phyloP scores from a whole-genome alignment of 148 eudicot species.

The Pharnaceum exiguum region DNA sequence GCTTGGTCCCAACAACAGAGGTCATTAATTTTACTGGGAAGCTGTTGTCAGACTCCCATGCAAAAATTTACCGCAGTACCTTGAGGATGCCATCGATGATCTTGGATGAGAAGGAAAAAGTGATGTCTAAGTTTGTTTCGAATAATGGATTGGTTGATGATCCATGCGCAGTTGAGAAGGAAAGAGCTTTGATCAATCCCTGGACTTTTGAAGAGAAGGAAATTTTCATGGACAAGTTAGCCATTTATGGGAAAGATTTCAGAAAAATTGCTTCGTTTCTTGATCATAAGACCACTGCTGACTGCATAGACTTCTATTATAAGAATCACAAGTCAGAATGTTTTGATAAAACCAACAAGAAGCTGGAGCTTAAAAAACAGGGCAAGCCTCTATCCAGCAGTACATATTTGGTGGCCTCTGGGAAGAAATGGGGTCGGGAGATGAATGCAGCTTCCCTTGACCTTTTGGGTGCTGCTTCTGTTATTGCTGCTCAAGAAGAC shows the following conservation, averaged over 20 bases:
- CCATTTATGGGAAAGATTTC: conserved; percentile 69
- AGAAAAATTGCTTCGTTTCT: conserved; percentile 72
- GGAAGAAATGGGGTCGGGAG: conserved; percentile 61
- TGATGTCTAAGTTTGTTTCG: conserved; percentile 51
- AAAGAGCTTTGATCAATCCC: conserved; percentile 60
- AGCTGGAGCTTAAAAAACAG: conserved; percentile 40
- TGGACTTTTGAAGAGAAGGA: conserved; percentile 76
- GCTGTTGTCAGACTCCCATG: conserved; percentile 51
- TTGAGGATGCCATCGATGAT: conserved; percentile 84
- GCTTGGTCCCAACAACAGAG: conserved; percentile 43
- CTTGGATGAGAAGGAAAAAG: conserved; percentile 55
- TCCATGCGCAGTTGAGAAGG: conserved; percentile 76
- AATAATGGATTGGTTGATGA: conserved; percentile 74
- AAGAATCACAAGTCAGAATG: conserved; percentile 78
- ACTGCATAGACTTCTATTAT: conserved; percentile 87
- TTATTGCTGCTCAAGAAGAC: conserved; percentile 55
- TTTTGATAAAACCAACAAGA: conserved; percentile 56
- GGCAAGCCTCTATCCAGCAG: conserved; percentile 38
- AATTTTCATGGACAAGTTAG: conserved; percentile 65
- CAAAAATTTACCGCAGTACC: conserved; percentile 39
- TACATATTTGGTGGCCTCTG: conserved; percentile 63
- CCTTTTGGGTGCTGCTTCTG: conserved; percentile 75
- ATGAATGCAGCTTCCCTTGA: conserved; percentile 69
- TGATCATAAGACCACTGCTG: conserved; percentile 75
- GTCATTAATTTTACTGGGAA: conserved; percentile 37